phyloP scores from a whole-genome alignment of 352 stramenopile species.

The Globisporangium yorkense region DNA sequence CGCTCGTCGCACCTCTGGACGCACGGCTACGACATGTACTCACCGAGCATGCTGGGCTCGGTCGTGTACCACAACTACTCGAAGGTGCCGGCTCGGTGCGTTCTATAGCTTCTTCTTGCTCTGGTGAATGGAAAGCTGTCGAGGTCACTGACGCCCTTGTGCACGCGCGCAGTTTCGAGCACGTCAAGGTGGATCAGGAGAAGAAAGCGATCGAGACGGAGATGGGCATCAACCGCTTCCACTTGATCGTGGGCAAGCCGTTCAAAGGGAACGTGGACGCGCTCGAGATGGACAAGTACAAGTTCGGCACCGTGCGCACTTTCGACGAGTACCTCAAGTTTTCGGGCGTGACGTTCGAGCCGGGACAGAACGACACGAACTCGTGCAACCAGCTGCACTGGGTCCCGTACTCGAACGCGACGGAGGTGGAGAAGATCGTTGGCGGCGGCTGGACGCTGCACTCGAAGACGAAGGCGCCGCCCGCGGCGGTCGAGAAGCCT shows the following conservation, averaged over 20 bases:
- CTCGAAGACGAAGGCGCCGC: conserved; percentile 10
- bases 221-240: conserved; percentile 53
- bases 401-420: conserved; percentile 56
- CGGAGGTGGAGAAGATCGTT: conserved; percentile 43
- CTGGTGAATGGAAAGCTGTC: too few species aligned
- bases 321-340: conserved; percentile 61
- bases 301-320: conserved; percentile 43
- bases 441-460: conserved; percentile 45
- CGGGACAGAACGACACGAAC: conserved; percentile 41
- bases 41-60: conserved; percentile 41
- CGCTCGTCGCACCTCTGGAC: conserved; percentile 58
- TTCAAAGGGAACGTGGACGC: conserved; percentile 55
- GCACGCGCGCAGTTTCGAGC: conserved; percentile 27
- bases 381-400: conserved; percentile 67
- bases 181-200: conserved; percentile 38
- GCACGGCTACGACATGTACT: conserved; percentile 68
- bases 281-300: conserved; percentile 56
- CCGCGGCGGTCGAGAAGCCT: conserved; percentile 11
- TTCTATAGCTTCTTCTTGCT: not conserved
- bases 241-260: conserved; percentile 44
- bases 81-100: conserved; percentile 42
- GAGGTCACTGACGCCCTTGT: too few species aligned
- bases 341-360: conserved; percentile 44
- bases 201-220: conserved; percentile 41
- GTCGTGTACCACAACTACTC: conserved; percentile 81